Evolutionary conservation across 2,329 filamentous ascomycete genomes (phyloP), one percentile per base, ranked within the genome.

Genomic region (Trichoderma cornu-damae): DNA sequence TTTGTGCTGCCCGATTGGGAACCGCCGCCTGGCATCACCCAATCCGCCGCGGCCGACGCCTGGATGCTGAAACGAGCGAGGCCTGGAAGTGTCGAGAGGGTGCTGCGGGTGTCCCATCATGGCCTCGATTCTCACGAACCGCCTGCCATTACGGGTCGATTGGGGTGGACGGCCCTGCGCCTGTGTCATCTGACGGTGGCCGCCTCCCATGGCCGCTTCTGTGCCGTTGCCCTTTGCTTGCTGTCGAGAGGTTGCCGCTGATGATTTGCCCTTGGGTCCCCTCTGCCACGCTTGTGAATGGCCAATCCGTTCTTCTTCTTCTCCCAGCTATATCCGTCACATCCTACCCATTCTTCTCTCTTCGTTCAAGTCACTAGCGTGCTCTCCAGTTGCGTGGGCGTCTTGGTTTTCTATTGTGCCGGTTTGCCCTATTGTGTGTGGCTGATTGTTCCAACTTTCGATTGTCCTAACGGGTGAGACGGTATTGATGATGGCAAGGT

Each of bases 371-470:
- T 20, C n/a, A 49, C 32, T 30, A 18, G 26, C 16, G 6, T 9
- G 16, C 34, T 32, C 22, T 37, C n/a, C n/a, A 30, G 26, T 44
- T 42, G 43, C 37, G 42, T 37, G 22, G 48, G 32, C 26, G 18
- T 53, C 24, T 28, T 48, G 20, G 55, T 37, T 51, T 44, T 42
- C 46, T 49, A 37, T 6, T 59, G 62, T 60, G 53, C 53, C 56
- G 58, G 44, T 32, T 60, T 53, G 42, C 47, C n/a, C 60, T 47
- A 48, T 52, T 32, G 50, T 47, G 35, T 50, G 48, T 20, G 20
- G 40, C n/a, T 55, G 32, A 47, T 55, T 55, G 51, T 53, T n/a
- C 9, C 22, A 44, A 18, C 51, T 47, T 38, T 3, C 24, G 51
- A 54, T 54, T 55, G 51, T 55, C 37, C 42, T 2, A 24, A 35